A percentile compares a stretch with the other conserved stretches of the same genome.
Evolutionary conservation across 2,329 filamentous ascomycete genomes (phyloP).

Genomic region (Fusarium torulosum): DNA sequence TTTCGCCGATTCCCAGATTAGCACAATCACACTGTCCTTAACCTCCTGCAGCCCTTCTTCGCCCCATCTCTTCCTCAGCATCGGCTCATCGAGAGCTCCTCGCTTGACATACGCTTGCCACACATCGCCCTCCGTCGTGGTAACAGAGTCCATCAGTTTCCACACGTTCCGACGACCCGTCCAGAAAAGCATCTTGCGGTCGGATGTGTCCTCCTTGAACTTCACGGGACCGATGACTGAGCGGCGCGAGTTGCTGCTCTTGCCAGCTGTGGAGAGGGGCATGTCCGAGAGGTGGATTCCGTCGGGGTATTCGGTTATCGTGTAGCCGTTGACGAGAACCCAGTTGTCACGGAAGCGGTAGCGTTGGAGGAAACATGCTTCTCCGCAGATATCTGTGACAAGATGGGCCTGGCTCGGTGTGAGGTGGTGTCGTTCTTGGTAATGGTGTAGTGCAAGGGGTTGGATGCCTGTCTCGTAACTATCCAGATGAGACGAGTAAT

Average conservation of each 20-base stretch:
- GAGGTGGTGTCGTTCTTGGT: slow-evolving; percentile 55
- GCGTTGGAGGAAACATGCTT: slow-evolving; percentile 62
- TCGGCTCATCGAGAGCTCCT: slow-evolving; percentile 28
- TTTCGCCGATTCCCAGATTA: slow-evolving; percentile 46
- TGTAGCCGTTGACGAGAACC: slow-evolving; percentile 62
- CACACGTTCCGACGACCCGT: slow-evolving; percentile 56
- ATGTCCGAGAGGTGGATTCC: slow-evolving; percentile 50
- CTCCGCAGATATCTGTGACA: slow-evolving; percentile 59
- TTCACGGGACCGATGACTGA: slow-evolving; percentile 50
- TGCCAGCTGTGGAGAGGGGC: slow-evolving; percentile 21
- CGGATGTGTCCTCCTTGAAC: slow-evolving; percentile 49
- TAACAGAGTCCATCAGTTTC: slow-evolving; percentile 56
- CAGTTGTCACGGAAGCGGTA: slow-evolving; percentile 61
- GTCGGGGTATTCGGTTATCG: slow-evolving; percentile 58
- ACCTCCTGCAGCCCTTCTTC: slow-evolving; percentile 13
- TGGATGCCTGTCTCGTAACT: slow-evolving; percentile 57
- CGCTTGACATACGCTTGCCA: slow-evolving; percentile 62
- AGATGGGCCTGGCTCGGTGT: slow-evolving; percentile 58
- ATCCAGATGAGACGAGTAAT: slow-evolving; percentile 47
- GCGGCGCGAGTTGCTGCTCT: slow-evolving; percentile 15
- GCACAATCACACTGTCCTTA: slow-evolving; percentile 46
- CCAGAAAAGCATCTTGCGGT: slow-evolving; percentile 53
- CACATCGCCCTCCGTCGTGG: slow-evolving; percentile 54
- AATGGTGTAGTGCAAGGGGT: slow-evolving; percentile 58
- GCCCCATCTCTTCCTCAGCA: slow-evolving; percentile 35